These are phyloP conservation scores for Blastobotrys robertii DNA, from an alignment of 805 yeast species.

Conservation along the genomic window DNA sequence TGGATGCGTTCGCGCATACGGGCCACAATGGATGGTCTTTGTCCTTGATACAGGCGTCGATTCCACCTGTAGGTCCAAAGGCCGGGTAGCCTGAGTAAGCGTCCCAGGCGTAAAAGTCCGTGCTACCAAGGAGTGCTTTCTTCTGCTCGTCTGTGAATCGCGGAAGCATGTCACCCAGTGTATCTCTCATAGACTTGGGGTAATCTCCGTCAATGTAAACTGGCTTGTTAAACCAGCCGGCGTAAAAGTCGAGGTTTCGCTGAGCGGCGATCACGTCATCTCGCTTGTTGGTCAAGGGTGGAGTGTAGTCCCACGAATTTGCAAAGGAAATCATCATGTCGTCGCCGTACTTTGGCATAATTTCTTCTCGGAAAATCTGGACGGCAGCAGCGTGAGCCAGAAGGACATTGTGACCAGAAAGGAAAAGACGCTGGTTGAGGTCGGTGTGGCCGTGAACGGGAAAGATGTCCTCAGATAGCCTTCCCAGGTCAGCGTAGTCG, in stretches of 20 bases:
- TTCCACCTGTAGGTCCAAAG: conserved; percentile 4
- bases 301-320: conserved; percentile 22
- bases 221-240: conserved; percentile 25
- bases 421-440: conserved; percentile 2
- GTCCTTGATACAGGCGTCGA: conserved; percentile 22
- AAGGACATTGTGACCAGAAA: conserved; percentile 14
- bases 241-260: conserved; percentile 18
- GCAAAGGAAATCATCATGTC: conserved; percentile 21
- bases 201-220: conserved; percentile 24
- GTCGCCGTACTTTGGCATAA: conserved; percentile 18
- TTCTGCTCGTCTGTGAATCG: conserved; percentile 23
- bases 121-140: conserved; percentile 15
- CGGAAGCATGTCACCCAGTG: conserved; percentile 19
- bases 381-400: conserved; percentile 22
- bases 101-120: conserved; percentile 28
- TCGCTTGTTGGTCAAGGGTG: conserved; percentile 19
- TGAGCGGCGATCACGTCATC: conserved; percentile 22
- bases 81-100: conserved; percentile 24
- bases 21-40: conserved; percentile 21
- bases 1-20: conserved; percentile 17
- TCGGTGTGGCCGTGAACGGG: conserved; percentile 12
- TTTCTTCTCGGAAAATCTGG: conserved; percentile 18
- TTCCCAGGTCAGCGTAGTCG: conserved; percentile 11
- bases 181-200: conserved; percentile 19
- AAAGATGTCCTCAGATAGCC: conserved; percentile 20